Percentiles rank a stretch among this genome's conserved stretches.
These are phyloP conservation scores for Spergularia marina DNA, from an alignment of 148 eudicot species.

Conservation along the genomic window DNA sequence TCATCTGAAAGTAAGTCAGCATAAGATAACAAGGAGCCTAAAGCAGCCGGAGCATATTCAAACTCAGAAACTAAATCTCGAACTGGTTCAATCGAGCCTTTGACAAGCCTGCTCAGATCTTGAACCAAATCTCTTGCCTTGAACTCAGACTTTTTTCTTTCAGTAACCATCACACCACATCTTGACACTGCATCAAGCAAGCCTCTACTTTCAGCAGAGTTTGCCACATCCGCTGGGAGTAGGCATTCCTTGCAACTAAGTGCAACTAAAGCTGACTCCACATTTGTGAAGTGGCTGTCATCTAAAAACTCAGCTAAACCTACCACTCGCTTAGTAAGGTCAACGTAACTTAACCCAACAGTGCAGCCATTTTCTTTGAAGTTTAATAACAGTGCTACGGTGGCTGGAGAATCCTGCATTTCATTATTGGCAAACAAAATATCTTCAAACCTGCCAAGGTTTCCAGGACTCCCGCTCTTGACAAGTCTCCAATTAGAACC, in stretches of 20 bases:
- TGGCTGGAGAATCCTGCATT: conserved; percentile 97
- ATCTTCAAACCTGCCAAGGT: conserved; percentile 91
- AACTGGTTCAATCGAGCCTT: conserved; percentile 86
- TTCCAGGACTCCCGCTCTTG: conserved; percentile 93
- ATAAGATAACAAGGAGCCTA: conserved; percentile 70
- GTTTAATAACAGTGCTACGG: conserved; percentile 61
- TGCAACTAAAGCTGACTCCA: conserved; percentile 82
- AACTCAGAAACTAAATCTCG: conserved; percentile 86
- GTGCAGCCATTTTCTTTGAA: conserved; percentile 77
- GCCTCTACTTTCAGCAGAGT: conserved; percentile 59
- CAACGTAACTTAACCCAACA: conserved; percentile 72
- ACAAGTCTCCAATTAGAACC: conserved; percentile 81
- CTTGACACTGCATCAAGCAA: conserved; percentile 83
- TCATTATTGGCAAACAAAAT: conserved; percentile 91
- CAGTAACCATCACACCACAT: conserved; percentile 92
- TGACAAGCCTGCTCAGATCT: conserved; percentile 90
- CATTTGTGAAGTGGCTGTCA: conserved; percentile 89
- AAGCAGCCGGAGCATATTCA: conserved; percentile 71
- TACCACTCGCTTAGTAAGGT: conserved; percentile 63
- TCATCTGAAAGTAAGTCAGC: conserved; percentile 88
- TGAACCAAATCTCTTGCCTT: conserved; percentile 75
- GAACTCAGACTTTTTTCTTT: conserved; percentile 81
- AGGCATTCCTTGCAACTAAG: conserved; percentile 97
- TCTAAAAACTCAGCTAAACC: conserved; percentile 84
- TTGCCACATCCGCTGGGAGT: conserved; percentile 62